phyloP scores from a whole-genome alignment of 148 eudicot species.

The Vaccinium macrocarpon region DNA sequence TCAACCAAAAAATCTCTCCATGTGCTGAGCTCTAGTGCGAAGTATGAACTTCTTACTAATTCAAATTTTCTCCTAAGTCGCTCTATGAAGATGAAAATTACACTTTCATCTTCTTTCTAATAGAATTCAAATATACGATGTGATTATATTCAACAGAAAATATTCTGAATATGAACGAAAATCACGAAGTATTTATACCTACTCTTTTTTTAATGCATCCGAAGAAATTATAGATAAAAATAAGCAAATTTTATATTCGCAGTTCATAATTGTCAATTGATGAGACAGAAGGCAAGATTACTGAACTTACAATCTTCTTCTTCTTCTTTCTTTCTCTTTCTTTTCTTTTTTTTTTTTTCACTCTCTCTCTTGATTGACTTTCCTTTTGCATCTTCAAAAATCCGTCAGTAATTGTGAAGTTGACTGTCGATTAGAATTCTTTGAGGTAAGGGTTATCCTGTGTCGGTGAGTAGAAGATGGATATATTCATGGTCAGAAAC shows the following conservation, averaged over 20 bases:
- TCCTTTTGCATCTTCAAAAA: not conserved
- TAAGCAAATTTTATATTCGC: not conserved
- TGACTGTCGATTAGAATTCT: not conserved
- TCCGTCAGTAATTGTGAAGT: not conserved
- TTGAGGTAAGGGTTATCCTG: not conserved
- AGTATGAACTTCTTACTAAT: not conserved
- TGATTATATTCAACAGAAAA: not conserved
- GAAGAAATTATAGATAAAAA: not conserved
- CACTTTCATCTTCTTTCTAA: not conserved
- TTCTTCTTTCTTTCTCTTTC: too few species aligned
- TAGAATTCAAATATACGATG: not conserved
- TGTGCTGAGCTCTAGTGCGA: not conserved
- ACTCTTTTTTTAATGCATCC: not conserved
- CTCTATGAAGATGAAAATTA: not conserved
- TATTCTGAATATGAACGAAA: not conserved
- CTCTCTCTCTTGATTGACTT: not conserved
- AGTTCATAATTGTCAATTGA: not conserved
- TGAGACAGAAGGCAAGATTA: not conserved
- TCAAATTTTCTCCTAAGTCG: not conserved
- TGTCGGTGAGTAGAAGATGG: not conserved
- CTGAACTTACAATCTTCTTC: too few species aligned
- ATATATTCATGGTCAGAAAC: not conserved
- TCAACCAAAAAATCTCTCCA: not conserved
- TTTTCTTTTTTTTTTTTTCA: too few species aligned
- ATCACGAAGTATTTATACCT: not conserved